A percentile compares a stretch with the other conserved stretches of the same genome.
phyloP scores from a whole-genome alignment of 1,139 yeast species.

The Taphrina flavorubra region DNA sequence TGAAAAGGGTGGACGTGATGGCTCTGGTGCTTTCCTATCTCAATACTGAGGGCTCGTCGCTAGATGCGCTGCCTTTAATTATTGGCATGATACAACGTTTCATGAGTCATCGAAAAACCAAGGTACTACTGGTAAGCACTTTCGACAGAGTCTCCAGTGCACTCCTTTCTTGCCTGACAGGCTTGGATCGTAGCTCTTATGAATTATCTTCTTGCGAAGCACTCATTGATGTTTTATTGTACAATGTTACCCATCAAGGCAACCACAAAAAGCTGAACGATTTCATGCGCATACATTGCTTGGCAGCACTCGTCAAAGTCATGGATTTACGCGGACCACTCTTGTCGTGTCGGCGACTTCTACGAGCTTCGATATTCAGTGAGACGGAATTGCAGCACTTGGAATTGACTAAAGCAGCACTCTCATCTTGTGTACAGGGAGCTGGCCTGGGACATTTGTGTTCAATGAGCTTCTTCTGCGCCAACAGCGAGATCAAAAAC shows the following conservation, averaged over 20 bases:
- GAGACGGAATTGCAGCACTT: neutral
- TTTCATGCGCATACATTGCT: neutral
- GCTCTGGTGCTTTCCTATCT: neutral
- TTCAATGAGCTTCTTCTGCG: neutral
- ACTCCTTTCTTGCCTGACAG: neutral
- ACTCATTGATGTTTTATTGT: neutral
- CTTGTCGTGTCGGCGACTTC: neutral
- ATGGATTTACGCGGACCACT: neutral
- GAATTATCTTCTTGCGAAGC: neutral
- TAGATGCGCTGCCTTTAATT: neutral
- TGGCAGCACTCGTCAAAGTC: neutral
- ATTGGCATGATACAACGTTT: neutral
- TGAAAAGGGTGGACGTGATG: neutral
- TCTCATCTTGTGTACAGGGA: neutral
- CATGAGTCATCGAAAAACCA: neutral
- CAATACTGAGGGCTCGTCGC: neutral
- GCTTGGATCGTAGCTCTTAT: neutral
- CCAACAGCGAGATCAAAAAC: neutral
- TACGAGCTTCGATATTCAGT: neutral
- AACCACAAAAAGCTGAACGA: constrained; percentile 1
- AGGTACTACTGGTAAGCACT: neutral
- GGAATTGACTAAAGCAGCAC: neutral
- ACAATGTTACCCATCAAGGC: neutral
- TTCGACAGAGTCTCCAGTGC: neutral
- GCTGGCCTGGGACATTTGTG: constrained; percentile 4